Base-by-base conservation (phyloP, 1,139 yeast species). In the Ogataea hybrid region DNA sequence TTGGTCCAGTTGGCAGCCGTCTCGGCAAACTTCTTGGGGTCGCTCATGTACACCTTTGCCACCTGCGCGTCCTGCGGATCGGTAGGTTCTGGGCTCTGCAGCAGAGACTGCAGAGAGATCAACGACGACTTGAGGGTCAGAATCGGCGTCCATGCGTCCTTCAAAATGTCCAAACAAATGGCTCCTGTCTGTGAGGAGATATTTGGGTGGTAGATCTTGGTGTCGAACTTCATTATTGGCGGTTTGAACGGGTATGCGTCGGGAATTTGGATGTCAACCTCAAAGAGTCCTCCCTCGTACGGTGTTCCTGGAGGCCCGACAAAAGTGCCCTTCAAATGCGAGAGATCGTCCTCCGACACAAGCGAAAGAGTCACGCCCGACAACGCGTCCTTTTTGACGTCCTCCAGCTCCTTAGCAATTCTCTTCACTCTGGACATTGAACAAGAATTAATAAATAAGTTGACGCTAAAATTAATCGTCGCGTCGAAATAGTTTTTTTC, bases 41-140 rank as follows among this genome's bases (percentile, higher is more conserved):
- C 88, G 42, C 79, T 74, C 54, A 89, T 66, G 62, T 76, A 90
- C 50, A 86, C 89, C 58, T 82, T 84, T 18, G 97, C 97, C 23
- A 90, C 97, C 63, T 89, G 96, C 15, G 97, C 97, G 63, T 90
- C 97, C 63, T 90, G 97, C 5, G 97, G 98, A 65, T 92, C 97
- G 56, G 80, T 84, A 16, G 98, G 97, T 60, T 89, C 97, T 3
- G 99, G 98, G 10, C 92, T 81, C 64, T 90, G 97, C 53, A 92
- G 77, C 56, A 92, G 73, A 20, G 95, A 85, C 65, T 92, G 98
- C 53, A 92, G 75, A 4, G 97, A 88, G 51, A 92, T 88, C 64
- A 92, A 72, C 10, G 96, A 84, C 35, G 94, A 81, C 64, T 89
- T 90, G 58, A 94, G 72, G 6, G 97, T 90, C 61, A 90, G 77